These are phyloP conservation scores for Phaeophleospora eucalypticola DNA, from an alignment of 2,329 filamentous ascomycete genomes.

Conservation along the genomic window DNA sequence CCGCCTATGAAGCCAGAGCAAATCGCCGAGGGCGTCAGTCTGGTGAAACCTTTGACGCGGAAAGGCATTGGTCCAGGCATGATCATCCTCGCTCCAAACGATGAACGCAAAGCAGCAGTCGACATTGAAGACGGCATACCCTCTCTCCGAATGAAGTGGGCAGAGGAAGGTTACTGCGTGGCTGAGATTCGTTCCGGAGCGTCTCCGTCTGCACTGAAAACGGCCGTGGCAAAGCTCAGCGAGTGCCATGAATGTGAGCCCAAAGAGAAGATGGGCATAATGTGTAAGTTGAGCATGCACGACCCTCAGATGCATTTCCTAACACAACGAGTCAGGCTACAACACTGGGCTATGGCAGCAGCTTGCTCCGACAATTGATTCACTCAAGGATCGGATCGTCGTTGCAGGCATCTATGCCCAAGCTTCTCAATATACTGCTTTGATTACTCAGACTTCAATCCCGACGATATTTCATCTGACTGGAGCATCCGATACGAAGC, in stretches of 20 bases:
- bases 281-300: constrained; percentile 25
- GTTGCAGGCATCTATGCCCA: constrained; percentile 34
- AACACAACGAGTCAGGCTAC: constrained; percentile 9
- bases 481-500: constrained; percentile 20
- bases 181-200: constrained; percentile 47
- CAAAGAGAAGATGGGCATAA: constrained; percentile 38
- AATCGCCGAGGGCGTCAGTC: constrained; percentile 17
- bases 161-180: constrained; percentile 65
- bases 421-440: constrained; percentile 16
- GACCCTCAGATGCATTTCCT: background rate
- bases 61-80: constrained; percentile 21
- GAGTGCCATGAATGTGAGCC: constrained; percentile 32
- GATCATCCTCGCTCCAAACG: constrained; percentile 18
- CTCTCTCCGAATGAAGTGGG: constrained; percentile 54
- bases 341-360: constrained; percentile 11
- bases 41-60: constrained; percentile 19
- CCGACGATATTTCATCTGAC: constrained; percentile 27
- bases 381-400: constrained; percentile 25
- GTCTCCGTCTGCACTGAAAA: constrained; percentile 10
- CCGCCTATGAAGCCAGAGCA: constrained; percentile 17
- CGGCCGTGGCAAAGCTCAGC: constrained; percentile 24
- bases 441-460: constrained; percentile 15
- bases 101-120: constrained; percentile 10
- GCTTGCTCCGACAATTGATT: constrained; percentile 27
- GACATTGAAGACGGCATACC: constrained; percentile 24